Conservation (phyloP, 495 filamentous ascomycete genomes). For the Aspergillus sclerotioniger region DNA sequence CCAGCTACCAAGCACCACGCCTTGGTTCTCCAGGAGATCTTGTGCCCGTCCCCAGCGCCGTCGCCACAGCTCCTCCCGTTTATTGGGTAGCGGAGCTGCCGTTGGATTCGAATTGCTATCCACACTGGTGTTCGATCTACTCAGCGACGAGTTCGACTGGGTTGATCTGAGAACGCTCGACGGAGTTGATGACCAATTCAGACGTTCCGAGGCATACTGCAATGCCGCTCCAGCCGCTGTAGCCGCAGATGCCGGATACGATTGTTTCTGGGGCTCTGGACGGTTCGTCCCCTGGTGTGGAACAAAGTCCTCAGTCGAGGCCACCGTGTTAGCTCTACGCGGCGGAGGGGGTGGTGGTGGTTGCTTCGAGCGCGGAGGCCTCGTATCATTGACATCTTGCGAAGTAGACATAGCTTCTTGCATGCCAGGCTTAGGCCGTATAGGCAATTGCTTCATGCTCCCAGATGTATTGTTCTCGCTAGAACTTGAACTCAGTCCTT, state of each 20-base stretch:
- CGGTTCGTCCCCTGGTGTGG: conserved; percentile 14
- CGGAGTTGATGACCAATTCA: conserved; percentile 24
- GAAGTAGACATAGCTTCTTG: neutral
- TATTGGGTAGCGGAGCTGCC: conserved; percentile 50
- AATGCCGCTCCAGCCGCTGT: conserved; percentile 27
- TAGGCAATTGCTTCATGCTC: conserved; percentile 1
- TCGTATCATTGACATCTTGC: conserved; percentile 1
- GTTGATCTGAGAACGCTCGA: conserved; percentile 22
- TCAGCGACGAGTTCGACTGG: conserved; percentile 29
- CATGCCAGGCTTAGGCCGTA: neutral
- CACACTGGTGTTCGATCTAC: conserved; percentile 15
- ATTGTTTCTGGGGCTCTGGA: conserved; percentile 20
- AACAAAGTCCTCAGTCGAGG: conserved; percentile 17
- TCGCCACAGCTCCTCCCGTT: conserved; percentile 81
- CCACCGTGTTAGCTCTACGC: conserved; percentile 33
- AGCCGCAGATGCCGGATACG: conserved; percentile 9
- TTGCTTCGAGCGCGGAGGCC: conserved; percentile 20
- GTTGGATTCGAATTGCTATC: conserved; percentile 7
- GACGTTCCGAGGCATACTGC: conserved; percentile 36
- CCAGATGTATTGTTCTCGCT: neutral
- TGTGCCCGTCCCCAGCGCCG: conserved; percentile 75
- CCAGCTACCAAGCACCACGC: conserved; percentile 81
- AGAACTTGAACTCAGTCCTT: conserved; percentile 9
- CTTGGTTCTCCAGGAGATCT: conserved; percentile 61
- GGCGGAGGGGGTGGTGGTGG: conserved; percentile 30